Conservation (phyloP, 2,329 filamentous ascomycete species). For the Hypoxylon sp. region DNA sequence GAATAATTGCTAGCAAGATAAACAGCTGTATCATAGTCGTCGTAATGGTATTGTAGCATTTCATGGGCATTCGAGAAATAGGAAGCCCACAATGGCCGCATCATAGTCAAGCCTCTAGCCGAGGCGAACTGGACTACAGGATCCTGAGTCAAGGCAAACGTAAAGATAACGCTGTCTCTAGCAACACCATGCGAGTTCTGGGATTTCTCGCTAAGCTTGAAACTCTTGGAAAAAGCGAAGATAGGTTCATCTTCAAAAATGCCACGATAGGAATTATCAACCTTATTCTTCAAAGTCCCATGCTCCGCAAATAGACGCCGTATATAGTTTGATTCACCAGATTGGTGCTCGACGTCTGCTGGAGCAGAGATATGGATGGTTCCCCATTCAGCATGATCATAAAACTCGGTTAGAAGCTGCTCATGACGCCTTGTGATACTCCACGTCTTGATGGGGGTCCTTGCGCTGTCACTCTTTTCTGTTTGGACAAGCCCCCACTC, state of each 20-base stretch:
- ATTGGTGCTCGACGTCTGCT: slow-evolving; percentile 76
- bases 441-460: slow-evolving; percentile 73
- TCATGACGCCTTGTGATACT: slow-evolving; percentile 72
- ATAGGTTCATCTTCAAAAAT: slow-evolving; percentile 86
- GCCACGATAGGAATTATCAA: slow-evolving; percentile 76
- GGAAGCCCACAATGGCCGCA: slow-evolving; percentile 85
- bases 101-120: slow-evolving; percentile 80
- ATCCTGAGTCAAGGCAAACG: slow-evolving; percentile 82
- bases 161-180: slow-evolving; percentile 77
- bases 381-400: slow-evolving; percentile 87
- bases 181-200: slow-evolving; percentile 51
- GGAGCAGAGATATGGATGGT: slow-evolving; percentile 83
- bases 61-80: slow-evolving; percentile 76
- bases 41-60: slow-evolving; percentile 82
- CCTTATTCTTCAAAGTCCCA: slow-evolving; percentile 75
- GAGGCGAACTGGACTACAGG: slow-evolving; percentile 85
- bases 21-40: slow-evolving; percentile 77
- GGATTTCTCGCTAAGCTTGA: slow-evolving; percentile 63
- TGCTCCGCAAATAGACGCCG: slow-evolving; percentile 78
- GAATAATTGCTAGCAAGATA: slow-evolving; percentile 81
- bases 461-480: slow-evolving; percentile 52
- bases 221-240: slow-evolving; percentile 82
- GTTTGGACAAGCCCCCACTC: slow-evolving; percentile 75
- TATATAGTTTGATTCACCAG: slow-evolving; percentile 76
- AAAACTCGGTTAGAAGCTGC: slow-evolving; percentile 80